phyloP scores from a whole-genome alignment of 2,329 filamentous ascomycete species.

The Calcarisporium arbuscula region DNA sequence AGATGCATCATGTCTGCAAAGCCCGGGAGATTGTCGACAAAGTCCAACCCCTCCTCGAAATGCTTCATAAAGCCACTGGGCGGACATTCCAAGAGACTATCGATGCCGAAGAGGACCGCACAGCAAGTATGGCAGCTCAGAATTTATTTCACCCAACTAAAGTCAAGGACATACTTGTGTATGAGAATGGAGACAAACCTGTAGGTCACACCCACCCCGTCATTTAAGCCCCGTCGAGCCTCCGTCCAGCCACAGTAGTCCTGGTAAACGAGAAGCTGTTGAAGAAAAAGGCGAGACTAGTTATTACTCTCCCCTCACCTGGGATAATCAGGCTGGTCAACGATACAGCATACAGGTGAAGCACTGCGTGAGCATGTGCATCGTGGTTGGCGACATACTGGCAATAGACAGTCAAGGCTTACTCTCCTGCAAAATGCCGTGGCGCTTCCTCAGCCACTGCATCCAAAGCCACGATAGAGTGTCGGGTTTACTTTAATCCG shows the following conservation, averaged over 20 bases:
- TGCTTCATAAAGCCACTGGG: slow-evolving; percentile 4
- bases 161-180: slow-evolving; percentile 8
- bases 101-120: neutral
- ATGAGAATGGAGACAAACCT: slow-evolving; percentile 5
- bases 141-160: slow-evolving; percentile 7
- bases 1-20: neutral
- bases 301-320: too few species aligned
- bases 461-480: too few species aligned
- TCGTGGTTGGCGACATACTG: too few species aligned
- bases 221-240: neutral
- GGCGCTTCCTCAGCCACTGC: too few species aligned
- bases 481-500: slow-evolving; percentile 16
- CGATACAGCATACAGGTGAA: too few species aligned
- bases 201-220: slow-evolving; percentile 6
- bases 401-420: too few species aligned
- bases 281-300: too few species aligned
- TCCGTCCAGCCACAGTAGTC: too few species aligned
- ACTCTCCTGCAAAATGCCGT: too few species aligned
- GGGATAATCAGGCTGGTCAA: too few species aligned
- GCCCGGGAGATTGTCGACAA: neutral
- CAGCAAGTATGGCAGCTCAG: neutral
- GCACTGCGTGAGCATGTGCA: too few species aligned
- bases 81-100: neutral
- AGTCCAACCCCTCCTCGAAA: slow-evolving; percentile 2
- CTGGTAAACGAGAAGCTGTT: too few species aligned